Base-by-base conservation (phyloP, 495 filamentous ascomycete genomes). In the Usnea hakonensis region DNA sequence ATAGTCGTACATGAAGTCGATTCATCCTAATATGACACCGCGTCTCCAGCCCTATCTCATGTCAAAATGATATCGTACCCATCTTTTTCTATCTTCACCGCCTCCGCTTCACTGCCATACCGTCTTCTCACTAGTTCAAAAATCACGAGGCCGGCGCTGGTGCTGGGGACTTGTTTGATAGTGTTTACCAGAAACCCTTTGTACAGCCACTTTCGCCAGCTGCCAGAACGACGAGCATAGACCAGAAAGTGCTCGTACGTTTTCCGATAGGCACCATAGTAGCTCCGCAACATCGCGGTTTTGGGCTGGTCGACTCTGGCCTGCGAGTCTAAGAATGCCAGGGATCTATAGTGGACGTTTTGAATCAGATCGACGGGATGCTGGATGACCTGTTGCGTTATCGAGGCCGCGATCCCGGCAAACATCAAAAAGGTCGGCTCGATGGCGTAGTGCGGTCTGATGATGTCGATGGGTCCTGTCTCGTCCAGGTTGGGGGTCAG, bases 91-190 rank as follows among this genome's bases (percentile, higher is more conserved):
- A 87, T 85, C 57, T 77, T 77, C 9, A 82, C 85, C 64, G 85
- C 85, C 57, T 91, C 87, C 17, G 79, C 81, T 6, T 84, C 76
- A 59, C 75, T 79, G 10, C 87, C 87, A 73, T 91, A 95, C 72
- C 88, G 88, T 58, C 91, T 80, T 64, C 91, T 78, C 26, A 95
- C 85, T 38, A 96, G 64, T 72, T 96, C 91, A 70, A 96, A 96
- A 53, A 94, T 90, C 64, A 96, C 87, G 59, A 96, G 71, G 0
- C 90, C 91, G 2, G 91, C 91, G 67, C 88, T 91, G 5, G 91
- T 95, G 70, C 89, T 91, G 19, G 91, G 91, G 41, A 95, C 87
- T 74, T 94, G 90, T 43, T 86, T 80, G 48, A 95, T 78, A 4
- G 90, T 90, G 60, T 81, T 86, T 74, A 80, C 80, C 70, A 86